Evolutionary conservation across 192 early-diverging fungal species (phyloP).

Genomic region (Podila clonocystis): DNA sequence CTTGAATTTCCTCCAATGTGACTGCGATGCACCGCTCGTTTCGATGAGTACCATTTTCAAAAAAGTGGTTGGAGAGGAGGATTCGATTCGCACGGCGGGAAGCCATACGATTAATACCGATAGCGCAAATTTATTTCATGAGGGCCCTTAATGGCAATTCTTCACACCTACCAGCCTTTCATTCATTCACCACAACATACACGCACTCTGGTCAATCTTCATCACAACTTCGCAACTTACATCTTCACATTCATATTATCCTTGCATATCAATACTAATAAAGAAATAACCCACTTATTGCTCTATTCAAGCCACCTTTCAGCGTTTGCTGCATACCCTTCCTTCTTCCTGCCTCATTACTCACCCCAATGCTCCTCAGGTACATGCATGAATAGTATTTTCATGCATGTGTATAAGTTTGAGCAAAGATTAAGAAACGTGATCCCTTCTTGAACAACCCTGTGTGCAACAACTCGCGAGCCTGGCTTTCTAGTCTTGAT

Average conservation of each 20-base stretch:
- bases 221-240: too few species aligned
- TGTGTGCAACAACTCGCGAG: background rate
- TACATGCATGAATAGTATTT: conserved; percentile 49
- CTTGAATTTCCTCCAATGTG: background rate
- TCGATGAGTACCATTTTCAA: conserved; percentile 10
- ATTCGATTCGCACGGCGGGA: conserved; percentile 1
- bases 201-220: background rate
- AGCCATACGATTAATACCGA: background rate
- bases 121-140: background rate
- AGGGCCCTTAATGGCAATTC: background rate
- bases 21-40: background rate
- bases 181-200: background rate
- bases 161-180: background rate
- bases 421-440: conserved; percentile 34
- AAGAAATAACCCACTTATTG: background rate
- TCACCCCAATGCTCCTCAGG: conserved; percentile 38
- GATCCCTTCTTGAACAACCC: background rate
- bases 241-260: too few species aligned
- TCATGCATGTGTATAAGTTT: conserved; percentile 49
- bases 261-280: background rate
- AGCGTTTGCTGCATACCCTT: background rate
- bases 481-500: background rate
- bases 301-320: background rate
- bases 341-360: background rate
- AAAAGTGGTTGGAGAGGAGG: conserved; percentile 8